phyloP scores from a whole-genome alignment of 73 alveolate species.

The Paramecium tetraurelia region DNA sequence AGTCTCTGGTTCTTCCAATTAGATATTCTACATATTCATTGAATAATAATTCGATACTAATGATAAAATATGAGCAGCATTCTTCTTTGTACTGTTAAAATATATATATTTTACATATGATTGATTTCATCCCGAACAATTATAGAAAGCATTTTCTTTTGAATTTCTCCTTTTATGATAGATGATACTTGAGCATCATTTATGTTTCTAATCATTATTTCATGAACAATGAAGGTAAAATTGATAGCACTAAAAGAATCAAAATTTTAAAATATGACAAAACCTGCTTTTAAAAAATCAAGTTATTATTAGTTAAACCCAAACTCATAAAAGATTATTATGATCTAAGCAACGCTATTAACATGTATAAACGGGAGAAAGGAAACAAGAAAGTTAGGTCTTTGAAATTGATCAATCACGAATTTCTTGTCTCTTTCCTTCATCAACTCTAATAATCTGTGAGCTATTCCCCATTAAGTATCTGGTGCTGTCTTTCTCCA shows the following conservation, averaged over 20 bases:
- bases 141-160: neutral
- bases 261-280: neutral
- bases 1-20: neutral
- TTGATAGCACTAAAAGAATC: neutral
- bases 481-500: neutral
- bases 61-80: conserved; percentile 36
- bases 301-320: neutral
- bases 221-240: neutral
- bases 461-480: neutral
- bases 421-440: neutral
- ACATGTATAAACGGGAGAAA: neutral
- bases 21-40: neutral
- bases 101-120: neutral
- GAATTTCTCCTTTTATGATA: neutral
- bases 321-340: neutral
- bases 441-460: neutral
- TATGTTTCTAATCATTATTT: neutral
- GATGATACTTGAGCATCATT: neutral
- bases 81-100: neutral
- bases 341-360: neutral
- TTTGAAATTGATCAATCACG: neutral
- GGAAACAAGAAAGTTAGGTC: neutral
- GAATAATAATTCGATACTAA: conserved; percentile 22
- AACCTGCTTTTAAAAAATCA: neutral
- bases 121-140: neutral